Percentiles rank a stretch among this genome's conserved stretches.
Conservation (phyloP, 345 rosid species). For the Populus nigra region DNA sequence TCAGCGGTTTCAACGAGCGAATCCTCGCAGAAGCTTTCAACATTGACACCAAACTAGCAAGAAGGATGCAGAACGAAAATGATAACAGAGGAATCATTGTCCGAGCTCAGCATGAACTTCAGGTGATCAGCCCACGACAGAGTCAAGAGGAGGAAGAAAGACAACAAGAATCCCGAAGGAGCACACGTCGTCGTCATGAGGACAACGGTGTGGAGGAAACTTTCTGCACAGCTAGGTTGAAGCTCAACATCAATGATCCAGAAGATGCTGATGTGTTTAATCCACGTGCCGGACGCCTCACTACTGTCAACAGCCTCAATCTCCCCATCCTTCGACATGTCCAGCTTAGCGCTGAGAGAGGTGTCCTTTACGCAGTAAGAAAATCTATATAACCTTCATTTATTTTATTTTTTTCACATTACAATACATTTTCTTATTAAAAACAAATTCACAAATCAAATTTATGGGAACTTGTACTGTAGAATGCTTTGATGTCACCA, state of each 20-base stretch:
- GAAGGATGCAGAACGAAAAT: not conserved
- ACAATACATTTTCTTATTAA: too few relatives aligned
- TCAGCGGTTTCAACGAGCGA: not conserved
- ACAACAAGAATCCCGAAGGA: not conserved
- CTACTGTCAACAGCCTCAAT: conserved; percentile 43
- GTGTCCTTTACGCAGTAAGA: conserved; percentile 10
- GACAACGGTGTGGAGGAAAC: conserved; percentile 58
- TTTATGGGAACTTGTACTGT: too few relatives aligned
- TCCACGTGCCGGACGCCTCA: conserved; percentile 48
- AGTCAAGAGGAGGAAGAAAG: not conserved
- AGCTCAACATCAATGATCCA: conserved; percentile 46
- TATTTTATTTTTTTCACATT: too few relatives aligned
- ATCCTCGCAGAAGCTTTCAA: conserved; percentile 6
- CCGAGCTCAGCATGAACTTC: not conserved
- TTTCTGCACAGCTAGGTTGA: conserved; percentile 45
- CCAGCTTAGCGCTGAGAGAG: conserved; percentile 54
- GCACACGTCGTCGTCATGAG: not conserved
- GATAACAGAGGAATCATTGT: not conserved
- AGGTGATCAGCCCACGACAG: conserved; percentile 19
- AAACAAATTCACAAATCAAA: too few relatives aligned
- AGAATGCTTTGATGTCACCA: too few relatives aligned
- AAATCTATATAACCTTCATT: too few relatives aligned
- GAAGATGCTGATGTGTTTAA: conserved; percentile 46
- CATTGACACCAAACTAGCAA: not conserved
- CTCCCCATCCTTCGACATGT: conserved; percentile 49